Conservation (phyloP, 2,329 filamentous ascomycete species). For the Niveomyces coronatus region DNA sequence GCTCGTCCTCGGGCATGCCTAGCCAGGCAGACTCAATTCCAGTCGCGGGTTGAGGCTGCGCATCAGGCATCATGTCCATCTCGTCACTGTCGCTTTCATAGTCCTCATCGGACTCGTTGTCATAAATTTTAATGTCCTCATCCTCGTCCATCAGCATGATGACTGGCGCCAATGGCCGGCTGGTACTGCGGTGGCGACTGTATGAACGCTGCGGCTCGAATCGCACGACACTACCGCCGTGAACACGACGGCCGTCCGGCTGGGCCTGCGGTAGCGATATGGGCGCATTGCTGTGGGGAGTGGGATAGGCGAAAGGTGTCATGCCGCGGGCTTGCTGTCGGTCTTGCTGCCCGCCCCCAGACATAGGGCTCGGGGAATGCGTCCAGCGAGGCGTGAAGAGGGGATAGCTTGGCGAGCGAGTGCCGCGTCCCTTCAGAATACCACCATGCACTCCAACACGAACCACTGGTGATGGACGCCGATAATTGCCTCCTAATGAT, state of each 20-base stretch:
- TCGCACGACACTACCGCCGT: conserved; percentile 20
- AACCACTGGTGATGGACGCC: conserved; percentile 22
- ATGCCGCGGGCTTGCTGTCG: conserved; percentile 28
- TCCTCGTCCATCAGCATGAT: conserved; percentile 8
- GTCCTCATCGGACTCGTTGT: conserved; percentile 25
- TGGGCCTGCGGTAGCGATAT: conserved; percentile 12
- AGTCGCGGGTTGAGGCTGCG: conserved; percentile 15
- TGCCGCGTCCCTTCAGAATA: conserved; percentile 35
- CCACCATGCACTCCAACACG: conserved; percentile 19
- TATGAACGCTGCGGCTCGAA: conserved; percentile 21
- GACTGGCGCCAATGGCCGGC: conserved; percentile 13
- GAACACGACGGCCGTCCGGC: conserved; percentile 26
- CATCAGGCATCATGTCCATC: conserved; percentile 19
- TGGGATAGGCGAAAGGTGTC: conserved; percentile 63
- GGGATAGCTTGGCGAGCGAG: conserved; percentile 45
- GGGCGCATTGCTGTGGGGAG: conserved; percentile 57
- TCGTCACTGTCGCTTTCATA: conserved; percentile 18
- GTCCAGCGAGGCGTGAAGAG: conserved; percentile 48
- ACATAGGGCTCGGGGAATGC: conserved; percentile 34
- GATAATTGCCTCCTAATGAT: conserved; percentile 28
- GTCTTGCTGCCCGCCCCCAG: conserved; percentile 22
- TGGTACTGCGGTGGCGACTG: conserved; percentile 27
- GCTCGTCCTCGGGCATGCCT: conserved; percentile 40
- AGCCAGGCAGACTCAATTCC: conserved; percentile 17
- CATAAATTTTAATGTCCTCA: conserved; percentile 25